Percentiles rank a stretch among this genome's conserved stretches.
These are phyloP conservation scores for Dipteronia sinensis DNA, from an alignment of 345 rosid species.

Conservation along the genomic window DNA sequence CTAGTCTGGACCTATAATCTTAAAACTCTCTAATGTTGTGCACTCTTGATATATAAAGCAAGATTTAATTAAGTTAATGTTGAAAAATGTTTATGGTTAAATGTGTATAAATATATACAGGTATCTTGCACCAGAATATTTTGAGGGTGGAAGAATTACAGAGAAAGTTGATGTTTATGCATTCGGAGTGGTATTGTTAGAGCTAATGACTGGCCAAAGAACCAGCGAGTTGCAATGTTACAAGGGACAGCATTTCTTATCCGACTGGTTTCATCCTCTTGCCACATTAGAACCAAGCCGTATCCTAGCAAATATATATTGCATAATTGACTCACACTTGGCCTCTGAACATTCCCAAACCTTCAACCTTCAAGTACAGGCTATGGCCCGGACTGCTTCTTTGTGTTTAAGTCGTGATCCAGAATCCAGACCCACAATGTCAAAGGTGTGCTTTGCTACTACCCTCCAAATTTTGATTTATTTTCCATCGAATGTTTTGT, in stretches of 20 bases:
- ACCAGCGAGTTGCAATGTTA: conserved; percentile 42
- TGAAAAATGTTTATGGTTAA: background rate
- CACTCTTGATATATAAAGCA: background rate
- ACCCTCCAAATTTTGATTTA: background rate
- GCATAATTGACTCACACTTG: conserved; percentile 50
- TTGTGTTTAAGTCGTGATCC: conserved; percentile 55
- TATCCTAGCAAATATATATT: conserved; percentile 25
- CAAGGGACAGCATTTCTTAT: conserved; percentile 38
- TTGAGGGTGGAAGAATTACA: conserved; percentile 48
- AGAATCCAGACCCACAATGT: conserved; percentile 56
- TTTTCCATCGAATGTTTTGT: background rate
- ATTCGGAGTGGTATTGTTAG: conserved; percentile 65
- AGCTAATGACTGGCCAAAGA: conserved; percentile 61
- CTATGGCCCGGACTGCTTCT: conserved; percentile 48
- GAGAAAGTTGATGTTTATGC: conserved; percentile 64
- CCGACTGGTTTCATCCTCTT: conserved; percentile 52
- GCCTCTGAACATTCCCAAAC: conserved; percentile 27
- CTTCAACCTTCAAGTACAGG: conserved; percentile 42
- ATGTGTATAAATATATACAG: conserved; percentile 35
- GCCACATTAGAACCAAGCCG: conserved; percentile 39
- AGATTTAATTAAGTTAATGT: background rate
- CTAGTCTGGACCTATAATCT: background rate
- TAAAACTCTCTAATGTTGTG: background rate
- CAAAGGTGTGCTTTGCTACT: conserved; percentile 40
- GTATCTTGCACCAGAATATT: conserved; percentile 67